phyloP scores from a whole-genome alignment of 495 filamentous ascomycete genomes.

The Penicillium steckii region DNA sequence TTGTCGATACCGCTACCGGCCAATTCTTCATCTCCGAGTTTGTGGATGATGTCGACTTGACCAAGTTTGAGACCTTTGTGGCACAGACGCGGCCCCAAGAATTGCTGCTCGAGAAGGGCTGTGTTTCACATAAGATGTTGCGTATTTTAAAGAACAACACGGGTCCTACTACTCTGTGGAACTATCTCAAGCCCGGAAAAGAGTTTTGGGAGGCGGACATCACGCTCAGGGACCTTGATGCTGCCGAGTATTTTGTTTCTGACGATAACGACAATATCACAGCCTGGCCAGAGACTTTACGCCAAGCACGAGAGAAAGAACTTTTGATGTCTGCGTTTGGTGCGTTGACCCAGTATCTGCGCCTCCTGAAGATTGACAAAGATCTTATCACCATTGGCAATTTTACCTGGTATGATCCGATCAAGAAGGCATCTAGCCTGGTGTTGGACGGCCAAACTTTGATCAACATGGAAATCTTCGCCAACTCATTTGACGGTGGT shows the following conservation, averaged over 20 bases:
- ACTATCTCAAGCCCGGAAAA: conserved; percentile 79
- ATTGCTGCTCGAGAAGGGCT: conserved; percentile 84
- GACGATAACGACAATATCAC: conserved; percentile 60
- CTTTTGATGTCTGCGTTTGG: conserved; percentile 91
- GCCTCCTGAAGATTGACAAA: conserved; percentile 83
- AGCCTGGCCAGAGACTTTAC: conserved; percentile 78
- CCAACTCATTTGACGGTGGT: conserved; percentile 88
- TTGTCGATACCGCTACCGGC: conserved; percentile 94
- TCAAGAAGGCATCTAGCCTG: conserved; percentile 87
- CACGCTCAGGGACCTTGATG: conserved; percentile 78
- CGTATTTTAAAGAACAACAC: conserved; percentile 98
- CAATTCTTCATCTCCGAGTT: conserved; percentile 94
- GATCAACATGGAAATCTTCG: conserved; percentile 95
- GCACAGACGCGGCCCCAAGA: conserved; percentile 91
- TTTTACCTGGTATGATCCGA: conserved; percentile 90
- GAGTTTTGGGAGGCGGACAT: conserved; percentile 93
- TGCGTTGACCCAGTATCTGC: conserved; percentile 82
- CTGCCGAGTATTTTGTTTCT: conserved; percentile 73
- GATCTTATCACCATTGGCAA: conserved; percentile 87
- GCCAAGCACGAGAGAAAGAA: conserved; percentile 73
- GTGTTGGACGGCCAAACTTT: conserved; percentile 95
- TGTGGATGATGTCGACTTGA: conserved; percentile 88
- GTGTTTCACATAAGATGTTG: conserved; percentile 75
- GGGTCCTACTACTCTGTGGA: conserved; percentile 90
- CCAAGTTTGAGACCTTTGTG: conserved; percentile 96